Evolutionary conservation across 108 stramenopile genomes (phyloP), one percentile per base, ranked within the genome.

Genomic region (Ochromonas danica): DNA sequence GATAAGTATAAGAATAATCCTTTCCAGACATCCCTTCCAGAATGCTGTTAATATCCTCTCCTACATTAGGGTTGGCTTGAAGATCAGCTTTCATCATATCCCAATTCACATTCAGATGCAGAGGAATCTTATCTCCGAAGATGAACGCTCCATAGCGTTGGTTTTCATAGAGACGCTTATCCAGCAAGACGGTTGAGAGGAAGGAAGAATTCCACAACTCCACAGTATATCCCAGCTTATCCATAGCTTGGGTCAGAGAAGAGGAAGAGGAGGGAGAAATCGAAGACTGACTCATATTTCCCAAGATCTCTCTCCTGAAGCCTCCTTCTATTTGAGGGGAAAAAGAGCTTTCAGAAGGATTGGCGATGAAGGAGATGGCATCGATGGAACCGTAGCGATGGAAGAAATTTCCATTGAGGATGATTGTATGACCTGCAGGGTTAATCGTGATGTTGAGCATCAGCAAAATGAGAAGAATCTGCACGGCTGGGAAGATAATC

Each of bases 381-480:
- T n/a, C n/a, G 42, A 42, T 41, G 71, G 14, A 0, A 25, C 51
- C 51, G 51, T 57, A 57, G 17, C 51, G 51, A 10, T 14, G 14
- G 40, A 70, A 70, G 36, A 70, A 17, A 70, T 40, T 70, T 10
- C 39, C 67, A 22, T 70, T 70, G 39, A 70, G 36, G 39, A 40
- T 70, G 39, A 70, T 40, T 10, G 67, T 40, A 22, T 22, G 67
- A 17, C 67, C 67, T 10, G 67, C 10, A 70, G 22, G 10, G 67
- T 70, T 70, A 22, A 70, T 10, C 39, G 17, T 10, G 14, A 70
- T 22, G 39, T 14, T 70, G 36, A 70, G 40, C 17, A 70, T 70
- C 17, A 40, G 39, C 40, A 70, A 17, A 17, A 70, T 40, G 39
- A 70, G 40, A 22, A 40, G 17, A 22, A 70, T 70, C 14, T 17